Evolutionary conservation across 768 basidiomycete species (phyloP), one percentile per base, ranked within the genome.

Genomic region (Collybiopsis confluens): DNA sequence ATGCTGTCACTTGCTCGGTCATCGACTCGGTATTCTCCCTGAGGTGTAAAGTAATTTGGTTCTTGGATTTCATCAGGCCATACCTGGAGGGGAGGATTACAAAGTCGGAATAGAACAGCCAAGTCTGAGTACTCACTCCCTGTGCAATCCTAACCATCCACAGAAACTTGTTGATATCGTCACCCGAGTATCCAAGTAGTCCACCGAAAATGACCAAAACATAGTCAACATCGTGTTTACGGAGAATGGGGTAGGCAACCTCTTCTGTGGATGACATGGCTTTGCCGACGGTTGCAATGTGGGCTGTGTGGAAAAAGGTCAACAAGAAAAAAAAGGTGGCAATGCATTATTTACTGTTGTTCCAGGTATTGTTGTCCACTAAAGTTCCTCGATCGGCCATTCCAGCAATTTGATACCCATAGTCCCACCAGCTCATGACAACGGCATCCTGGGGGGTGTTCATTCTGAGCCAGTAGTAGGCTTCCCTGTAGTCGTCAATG

Each of bases 381-480:
- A 98, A 72, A 1, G 96, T 98, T 13, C 93, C 86, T 42, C 96
- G 76, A 72, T 98, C 94, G 21, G 97, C 95, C 91, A 98, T 97
- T 37, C 97, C 97, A 37, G 97, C 97, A 64, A 98, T 98, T 70
- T 98, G 96, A 67, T 99, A 98, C 26, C 96, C 97, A 61, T 98
- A 99, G 73, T 98, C 97, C 97, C 97, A 98, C 97, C 97, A 99
- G 56, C 89, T 92, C 93, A 96, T 95, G 23, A 98, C 86, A 28
- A 98, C 95, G 4, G 93, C 85, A 56, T 91, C 86, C 68, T 93
- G 76, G 4, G 88, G 79, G 2, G 97, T 99, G 72, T 98, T 99
- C 72, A 95, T 89, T 49, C 97, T 79, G 45, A 99, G 70, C 97
- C 97, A 99, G 65, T 98, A 98, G 69, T 99, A 98, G 11, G 97